phyloP scores from a whole-genome alignment of 2,329 filamentous ascomycete species.

The Penicillium sp. region DNA sequence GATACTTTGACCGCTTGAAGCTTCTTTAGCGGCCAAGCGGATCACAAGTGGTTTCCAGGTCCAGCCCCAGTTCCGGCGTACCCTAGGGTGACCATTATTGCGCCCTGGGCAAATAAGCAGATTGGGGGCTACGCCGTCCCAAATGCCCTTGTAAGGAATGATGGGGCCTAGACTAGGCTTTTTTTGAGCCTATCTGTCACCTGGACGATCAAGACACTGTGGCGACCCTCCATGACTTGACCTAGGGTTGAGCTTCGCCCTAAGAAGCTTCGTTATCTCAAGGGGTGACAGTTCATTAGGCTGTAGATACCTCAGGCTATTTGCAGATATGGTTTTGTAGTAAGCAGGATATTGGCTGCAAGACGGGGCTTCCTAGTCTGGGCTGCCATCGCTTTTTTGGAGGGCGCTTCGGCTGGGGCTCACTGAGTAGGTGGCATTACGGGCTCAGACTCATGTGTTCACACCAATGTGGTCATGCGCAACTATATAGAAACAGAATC shows the following conservation, averaged over 20 bases:
- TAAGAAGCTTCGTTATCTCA: background rate
- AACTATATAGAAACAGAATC: too few relatives aligned
- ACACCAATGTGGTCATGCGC: too few relatives aligned
- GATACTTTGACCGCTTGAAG: background rate
- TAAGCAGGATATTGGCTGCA: too few relatives aligned
- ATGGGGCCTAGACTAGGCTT: background rate
- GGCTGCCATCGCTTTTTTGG: too few relatives aligned
- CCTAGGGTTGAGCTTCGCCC: background rate
- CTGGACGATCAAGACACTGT: background rate
- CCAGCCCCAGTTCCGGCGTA: background rate
- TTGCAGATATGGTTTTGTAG: background rate
- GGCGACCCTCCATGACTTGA: background rate
- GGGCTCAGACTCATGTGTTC: too few relatives aligned
- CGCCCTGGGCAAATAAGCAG: background rate
- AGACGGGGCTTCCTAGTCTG: too few relatives aligned
- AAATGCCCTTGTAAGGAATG: background rate
- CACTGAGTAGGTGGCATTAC: too few relatives aligned
- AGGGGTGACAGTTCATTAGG: background rate
- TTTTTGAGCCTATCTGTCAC: background rate
- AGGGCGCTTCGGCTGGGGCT: too few relatives aligned
- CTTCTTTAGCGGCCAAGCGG: background rate
- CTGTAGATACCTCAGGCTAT: background rate
- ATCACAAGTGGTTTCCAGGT: background rate
- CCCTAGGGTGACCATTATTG: background rate
- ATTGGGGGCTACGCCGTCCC: background rate